phyloP scores from a whole-genome alignment of 257 asterid species.

The Schizonepeta tenuifolia region DNA sequence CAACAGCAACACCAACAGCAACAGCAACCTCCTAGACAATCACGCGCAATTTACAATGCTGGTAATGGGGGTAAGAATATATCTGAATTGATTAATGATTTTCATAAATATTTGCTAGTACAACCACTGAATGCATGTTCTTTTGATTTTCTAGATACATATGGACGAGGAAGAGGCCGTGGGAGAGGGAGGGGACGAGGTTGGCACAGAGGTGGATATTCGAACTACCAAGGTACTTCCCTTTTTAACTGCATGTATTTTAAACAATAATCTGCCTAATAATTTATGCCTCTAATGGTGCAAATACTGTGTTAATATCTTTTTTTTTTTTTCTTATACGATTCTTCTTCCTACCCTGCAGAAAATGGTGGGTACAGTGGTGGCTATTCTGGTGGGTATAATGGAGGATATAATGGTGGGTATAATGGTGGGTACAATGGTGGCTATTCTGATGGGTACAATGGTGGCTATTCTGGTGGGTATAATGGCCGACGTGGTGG shows the following conservation, averaged over 20 bases:
- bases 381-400: constrained; percentile 24
- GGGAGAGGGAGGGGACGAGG: constrained; percentile 93
- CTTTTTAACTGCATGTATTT: constrained; percentile 5
- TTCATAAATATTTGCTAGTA: background rate
- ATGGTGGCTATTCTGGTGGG: constrained; percentile 21
- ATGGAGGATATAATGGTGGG: constrained; percentile 42
- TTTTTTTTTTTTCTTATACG: background rate
- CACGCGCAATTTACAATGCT: constrained; percentile 51
- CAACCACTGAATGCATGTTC: background rate
- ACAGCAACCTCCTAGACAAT: constrained; percentile 71
- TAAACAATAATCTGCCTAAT: background rate
- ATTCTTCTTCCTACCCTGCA: constrained; percentile 20
- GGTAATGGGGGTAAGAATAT: constrained; percentile 62
- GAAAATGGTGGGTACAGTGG: constrained; percentile 47
- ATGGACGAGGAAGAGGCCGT: constrained; percentile 86
- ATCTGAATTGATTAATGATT: background rate
- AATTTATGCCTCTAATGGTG: constrained; percentile 7
- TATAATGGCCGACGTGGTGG: background rate
- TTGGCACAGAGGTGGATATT: constrained; percentile 89
- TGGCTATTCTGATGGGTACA: constrained; percentile 18
- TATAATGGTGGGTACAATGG: constrained; percentile 40
- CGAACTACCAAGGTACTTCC: constrained; percentile 51
- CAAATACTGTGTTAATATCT: background rate
- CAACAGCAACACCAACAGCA: constrained; percentile 64
- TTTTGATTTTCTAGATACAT: constrained; percentile 53